Evolutionary conservation across 352 stramenopile species (phyloP), one percentile per base, ranked within the genome.

Genomic region (Pythium myriotylum): DNA sequence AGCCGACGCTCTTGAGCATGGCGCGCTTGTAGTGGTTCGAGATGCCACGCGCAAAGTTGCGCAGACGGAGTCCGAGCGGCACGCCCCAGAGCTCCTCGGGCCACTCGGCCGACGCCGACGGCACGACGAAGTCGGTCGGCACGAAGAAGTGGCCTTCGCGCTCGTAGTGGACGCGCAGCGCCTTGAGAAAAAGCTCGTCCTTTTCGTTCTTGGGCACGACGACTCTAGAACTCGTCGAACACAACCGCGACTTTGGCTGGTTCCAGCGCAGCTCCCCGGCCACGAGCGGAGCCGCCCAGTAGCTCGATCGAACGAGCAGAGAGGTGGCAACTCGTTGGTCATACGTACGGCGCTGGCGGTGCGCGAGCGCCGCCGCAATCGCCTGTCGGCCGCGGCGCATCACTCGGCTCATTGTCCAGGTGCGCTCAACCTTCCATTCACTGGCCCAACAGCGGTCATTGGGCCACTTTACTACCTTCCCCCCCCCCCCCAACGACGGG

Each of bases 141-240:
- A 92, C 83, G 1, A 74, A 81, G 64, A 90, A 92, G 57, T 92
- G 78, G n/a, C 83, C 83, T 42, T 92, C 70, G 0, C 69, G 60
- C 37, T 73, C 66, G 55, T 83, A 70, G 62, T 77, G 90, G 10
- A 65, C 50, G 47, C 77, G 78, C 62, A 92, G 54, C 1, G 77
- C 80, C 0, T 50, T 40, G 35, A 92, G 57, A 46, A 92, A 89
- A 9, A 76, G 55, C 40, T 72, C 77, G 52, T 90, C 77, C 29
- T 74, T 76, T 20, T 70, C 62, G 42, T 65, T 65, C 62, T 65
- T 70, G 17, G 55, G 62, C 33, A 33, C 4, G 9, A 50, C n/a
- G n/a, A n/a, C n/a, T 17, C 1, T 9, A 2, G 7, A 0, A 6
- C 17, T 47, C 32, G 23, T 35, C 19, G 17, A 2, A 43, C 9